A percentile compares a stretch with the other conserved stretches of the same genome.
These are phyloP conservation scores for Hericium rajendrae DNA, from an alignment of 768 basidiomycete genomes.

Conservation along the genomic window DNA sequence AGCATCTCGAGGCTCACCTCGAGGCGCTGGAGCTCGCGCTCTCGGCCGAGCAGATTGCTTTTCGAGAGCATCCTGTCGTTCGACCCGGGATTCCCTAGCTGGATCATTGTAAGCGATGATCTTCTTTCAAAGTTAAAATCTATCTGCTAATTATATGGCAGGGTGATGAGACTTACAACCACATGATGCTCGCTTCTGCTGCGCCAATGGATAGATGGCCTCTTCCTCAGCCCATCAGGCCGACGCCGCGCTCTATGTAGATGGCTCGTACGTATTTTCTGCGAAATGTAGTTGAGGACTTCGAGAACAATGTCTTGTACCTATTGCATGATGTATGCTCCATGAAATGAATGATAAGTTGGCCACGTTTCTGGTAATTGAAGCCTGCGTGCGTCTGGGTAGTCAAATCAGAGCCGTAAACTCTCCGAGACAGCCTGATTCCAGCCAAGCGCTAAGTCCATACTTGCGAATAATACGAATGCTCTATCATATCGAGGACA, in stretches of 20 bases:
- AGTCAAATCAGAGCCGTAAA: no score
- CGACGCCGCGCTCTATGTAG: neutral
- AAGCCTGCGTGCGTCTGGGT: no score
- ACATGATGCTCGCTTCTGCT: slow-evolving; percentile 5
- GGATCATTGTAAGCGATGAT: slow-evolving; percentile 13
- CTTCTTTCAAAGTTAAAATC: neutral
- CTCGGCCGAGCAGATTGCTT: slow-evolving; percentile 30
- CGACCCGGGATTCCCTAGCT: slow-evolving; percentile 30
- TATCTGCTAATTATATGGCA: neutral
- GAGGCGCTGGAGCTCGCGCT: slow-evolving; percentile 34
- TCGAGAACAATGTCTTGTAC: no score
- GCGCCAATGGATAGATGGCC: slow-evolving; percentile 22
- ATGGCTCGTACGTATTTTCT: neutral
- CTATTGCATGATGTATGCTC: no score
- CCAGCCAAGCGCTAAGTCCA: no score
- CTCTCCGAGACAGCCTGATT: no score
- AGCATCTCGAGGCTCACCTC: slow-evolving; percentile 34
- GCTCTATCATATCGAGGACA: no score
- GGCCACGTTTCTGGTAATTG: no score
- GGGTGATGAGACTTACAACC: slow-evolving; percentile 17
- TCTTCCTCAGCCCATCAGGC: slow-evolving; percentile 14
- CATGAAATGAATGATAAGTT: no score
- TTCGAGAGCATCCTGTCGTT: slow-evolving; percentile 31
- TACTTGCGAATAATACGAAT: no score
- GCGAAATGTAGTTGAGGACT: no score